phyloP scores from a whole-genome alignment of 2,329 filamentous ascomycete species.

The Ophiostoma sp. region DNA sequence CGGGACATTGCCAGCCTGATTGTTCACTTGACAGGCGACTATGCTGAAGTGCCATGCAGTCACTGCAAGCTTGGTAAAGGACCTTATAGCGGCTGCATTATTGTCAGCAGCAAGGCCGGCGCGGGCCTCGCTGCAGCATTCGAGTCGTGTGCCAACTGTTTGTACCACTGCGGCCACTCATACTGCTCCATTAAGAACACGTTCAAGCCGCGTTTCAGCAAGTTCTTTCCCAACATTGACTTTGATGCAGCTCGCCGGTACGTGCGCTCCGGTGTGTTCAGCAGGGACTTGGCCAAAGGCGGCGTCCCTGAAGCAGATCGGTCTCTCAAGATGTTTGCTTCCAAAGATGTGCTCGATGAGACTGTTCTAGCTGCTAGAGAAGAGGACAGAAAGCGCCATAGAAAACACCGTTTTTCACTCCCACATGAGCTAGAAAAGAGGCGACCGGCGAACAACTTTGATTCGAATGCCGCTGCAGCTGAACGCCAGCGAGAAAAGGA shows the following conservation, averaged over 20 bases:
- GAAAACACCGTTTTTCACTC: not conserved
- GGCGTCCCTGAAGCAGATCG: not conserved
- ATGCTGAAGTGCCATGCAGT: constrained; percentile 29
- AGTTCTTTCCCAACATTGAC: constrained; percentile 23
- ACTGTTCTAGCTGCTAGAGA: not conserved
- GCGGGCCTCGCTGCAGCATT: constrained; percentile 24
- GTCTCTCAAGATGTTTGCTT: not conserved
- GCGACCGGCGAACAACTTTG: not conserved
- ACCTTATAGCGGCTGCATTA: constrained; percentile 32
- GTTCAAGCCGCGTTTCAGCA: constrained; percentile 21
- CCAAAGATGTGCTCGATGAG: not conserved
- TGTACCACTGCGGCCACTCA: constrained; percentile 30
- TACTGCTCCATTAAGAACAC: constrained; percentile 28
- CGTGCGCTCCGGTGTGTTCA: constrained; percentile 5
- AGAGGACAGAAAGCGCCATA: not conserved
- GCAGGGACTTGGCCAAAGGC: not conserved
- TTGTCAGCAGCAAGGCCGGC: constrained; percentile 24
- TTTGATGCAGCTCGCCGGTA: constrained; percentile 9
- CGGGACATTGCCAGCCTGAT: constrained; percentile 33
- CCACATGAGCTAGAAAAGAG: not conserved
- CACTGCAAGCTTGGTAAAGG: constrained; percentile 30
- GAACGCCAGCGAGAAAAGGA: not conserved
- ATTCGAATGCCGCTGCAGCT: not conserved
- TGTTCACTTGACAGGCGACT: constrained; percentile 34
- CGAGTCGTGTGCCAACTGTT: constrained; percentile 32